These are phyloP conservation scores for Penicillium aurantiogriseum DNA, from an alignment of 2,329 filamentous ascomycete species.

Conservation along the genomic window DNA sequence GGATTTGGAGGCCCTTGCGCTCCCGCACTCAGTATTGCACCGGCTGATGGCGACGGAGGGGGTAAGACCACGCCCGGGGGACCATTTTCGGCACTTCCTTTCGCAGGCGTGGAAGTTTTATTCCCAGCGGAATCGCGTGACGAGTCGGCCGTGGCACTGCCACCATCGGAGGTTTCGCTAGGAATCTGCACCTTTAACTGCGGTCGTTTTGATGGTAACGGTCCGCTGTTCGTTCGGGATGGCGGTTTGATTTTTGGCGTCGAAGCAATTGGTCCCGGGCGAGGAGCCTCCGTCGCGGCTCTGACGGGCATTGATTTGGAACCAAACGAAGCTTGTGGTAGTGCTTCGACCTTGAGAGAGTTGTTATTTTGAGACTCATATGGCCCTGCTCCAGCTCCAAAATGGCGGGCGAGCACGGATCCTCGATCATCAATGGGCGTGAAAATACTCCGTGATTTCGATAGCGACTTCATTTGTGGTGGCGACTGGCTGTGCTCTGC, in stretches of 20 bases:
- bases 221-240: slow-evolving; percentile 73
- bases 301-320: slow-evolving; percentile 61
- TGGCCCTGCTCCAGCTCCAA: slow-evolving; percentile 62
- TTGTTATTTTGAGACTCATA: slow-evolving; percentile 49
- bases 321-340: slow-evolving; percentile 49
- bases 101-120: slow-evolving; percentile 59
- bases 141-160: slow-evolving; percentile 71
- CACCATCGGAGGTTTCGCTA: slow-evolving; percentile 77
- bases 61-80: slow-evolving; percentile 77
- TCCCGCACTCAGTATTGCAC: slow-evolving; percentile 81
- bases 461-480: slow-evolving; percentile 61
- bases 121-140: slow-evolving; percentile 62
- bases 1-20: slow-evolving; percentile 92
- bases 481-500: slow-evolving; percentile 47
- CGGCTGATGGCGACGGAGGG: slow-evolving; percentile 86
- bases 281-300: slow-evolving; percentile 48
- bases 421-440: slow-evolving; percentile 93
- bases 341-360: slow-evolving; percentile 34
- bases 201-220: slow-evolving; percentile 68
- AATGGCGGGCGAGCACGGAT: slow-evolving; percentile 83
- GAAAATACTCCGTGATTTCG: slow-evolving; percentile 87
- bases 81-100: slow-evolving; percentile 53
- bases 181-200: slow-evolving; percentile 93
- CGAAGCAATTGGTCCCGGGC: slow-evolving; percentile 57
- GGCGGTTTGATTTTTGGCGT: slow-evolving; percentile 71